Conservation (phyloP, 2,329 filamentous ascomycete species). For the Trichoderma simmonsii region DNA sequence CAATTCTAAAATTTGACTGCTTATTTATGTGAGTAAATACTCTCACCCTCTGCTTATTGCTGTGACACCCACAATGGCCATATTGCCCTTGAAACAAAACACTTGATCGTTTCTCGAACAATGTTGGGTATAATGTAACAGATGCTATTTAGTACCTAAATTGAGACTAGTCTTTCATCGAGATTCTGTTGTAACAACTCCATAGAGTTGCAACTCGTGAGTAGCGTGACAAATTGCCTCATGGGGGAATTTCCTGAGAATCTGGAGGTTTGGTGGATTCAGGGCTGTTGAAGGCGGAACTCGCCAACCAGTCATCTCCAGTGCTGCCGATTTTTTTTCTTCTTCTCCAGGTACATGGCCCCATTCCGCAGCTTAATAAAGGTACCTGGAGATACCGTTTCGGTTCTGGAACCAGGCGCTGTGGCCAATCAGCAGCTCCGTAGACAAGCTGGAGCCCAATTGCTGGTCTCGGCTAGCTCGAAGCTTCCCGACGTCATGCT, state of each 20-base stretch:
- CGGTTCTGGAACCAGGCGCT: background rate
- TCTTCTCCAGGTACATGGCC: background rate
- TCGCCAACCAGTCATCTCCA: background rate
- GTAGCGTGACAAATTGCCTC: background rate
- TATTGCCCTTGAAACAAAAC: background rate
- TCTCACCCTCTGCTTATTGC: background rate
- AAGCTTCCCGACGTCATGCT: background rate
- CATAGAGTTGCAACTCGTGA: background rate
- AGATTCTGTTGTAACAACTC: background rate
- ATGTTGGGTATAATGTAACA: background rate
- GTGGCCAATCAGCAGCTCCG: background rate
- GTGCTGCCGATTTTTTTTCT: background rate
- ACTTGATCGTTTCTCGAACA: background rate
- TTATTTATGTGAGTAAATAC: background rate
- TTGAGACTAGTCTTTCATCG: background rate
- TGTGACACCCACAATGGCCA: background rate
- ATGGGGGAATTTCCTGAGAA: slow-evolving; percentile 1
- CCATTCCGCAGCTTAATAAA: background rate
- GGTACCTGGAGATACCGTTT: background rate
- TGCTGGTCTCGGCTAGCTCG: background rate
- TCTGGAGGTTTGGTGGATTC: background rate
- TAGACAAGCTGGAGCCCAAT: background rate
- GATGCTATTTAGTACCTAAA: background rate
- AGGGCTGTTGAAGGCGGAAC: background rate
- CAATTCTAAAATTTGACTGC: background rate